These are phyloP conservation scores for Sphagnum fallax DNA, from an alignment of 228 moss, liverwort and hornwort genomes.

Conservation along the genomic window DNA sequence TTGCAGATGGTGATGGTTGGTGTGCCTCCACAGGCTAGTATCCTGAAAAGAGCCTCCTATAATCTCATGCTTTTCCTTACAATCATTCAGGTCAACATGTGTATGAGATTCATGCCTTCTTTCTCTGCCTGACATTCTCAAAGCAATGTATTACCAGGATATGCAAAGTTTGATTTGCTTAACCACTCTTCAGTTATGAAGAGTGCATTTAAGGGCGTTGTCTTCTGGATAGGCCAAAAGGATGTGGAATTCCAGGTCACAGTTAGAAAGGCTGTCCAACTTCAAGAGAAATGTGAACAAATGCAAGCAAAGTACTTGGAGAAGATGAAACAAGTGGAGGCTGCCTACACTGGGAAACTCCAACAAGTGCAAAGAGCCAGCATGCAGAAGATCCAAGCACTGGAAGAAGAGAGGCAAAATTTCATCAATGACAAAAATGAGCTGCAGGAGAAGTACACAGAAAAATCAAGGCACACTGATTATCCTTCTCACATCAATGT, in stretches of 20 bases:
- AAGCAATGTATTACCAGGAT: too few relatives aligned
- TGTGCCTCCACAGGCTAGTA: conserved; percentile 57
- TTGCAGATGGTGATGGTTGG: conserved; percentile 55
- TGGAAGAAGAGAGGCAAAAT: conserved; percentile 71
- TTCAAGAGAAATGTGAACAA: conserved; percentile 85
- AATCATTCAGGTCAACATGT: too few relatives aligned
- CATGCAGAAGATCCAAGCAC: conserved; percentile 67
- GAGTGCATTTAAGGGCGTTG: conserved; percentile 86
- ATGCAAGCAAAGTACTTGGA: conserved; percentile 79
- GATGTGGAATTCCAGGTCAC: conserved; percentile 92
- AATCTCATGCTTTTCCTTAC: too few relatives aligned
- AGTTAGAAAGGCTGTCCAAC: conserved; percentile 71
- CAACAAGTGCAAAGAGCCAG: conserved; percentile 83
- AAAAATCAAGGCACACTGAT: conserved; percentile 57
- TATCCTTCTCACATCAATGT: too few relatives aligned
- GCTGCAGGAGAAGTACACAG: conserved; percentile 90
- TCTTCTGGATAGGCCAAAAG: conserved; percentile 98
- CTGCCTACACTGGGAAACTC: conserved; percentile 69
- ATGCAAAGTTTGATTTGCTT: too few relatives aligned
- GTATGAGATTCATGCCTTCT: too few relatives aligned
- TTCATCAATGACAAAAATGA: conserved; percentile 77
- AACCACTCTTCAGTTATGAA: conserved; percentile 38
- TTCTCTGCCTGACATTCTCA: too few relatives aligned
- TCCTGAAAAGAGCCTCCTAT: conserved; percentile 13
- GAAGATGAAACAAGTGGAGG: conserved; percentile 77